phyloP scores from a whole-genome alignment of 2,329 filamentous ascomycete species.

The Rhynchosporium agropyri region DNA sequence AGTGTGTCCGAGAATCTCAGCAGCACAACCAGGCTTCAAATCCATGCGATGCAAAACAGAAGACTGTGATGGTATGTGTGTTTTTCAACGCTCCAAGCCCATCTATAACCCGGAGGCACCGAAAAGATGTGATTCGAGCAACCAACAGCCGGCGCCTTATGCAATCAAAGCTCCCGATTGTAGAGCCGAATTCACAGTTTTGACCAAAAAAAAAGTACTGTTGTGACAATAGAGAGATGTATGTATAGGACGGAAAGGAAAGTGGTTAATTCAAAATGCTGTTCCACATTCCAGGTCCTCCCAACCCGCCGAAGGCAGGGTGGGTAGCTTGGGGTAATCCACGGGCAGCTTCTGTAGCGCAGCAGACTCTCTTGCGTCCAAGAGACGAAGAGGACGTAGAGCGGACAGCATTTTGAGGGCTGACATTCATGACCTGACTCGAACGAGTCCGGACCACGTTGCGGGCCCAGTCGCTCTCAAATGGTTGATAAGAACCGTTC shows the following conservation, averaged over 20 bases:
- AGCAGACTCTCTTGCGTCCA: constrained; percentile 67
- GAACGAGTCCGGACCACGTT: constrained; percentile 39
- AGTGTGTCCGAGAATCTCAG: constrained; percentile 7
- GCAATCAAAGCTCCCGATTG: constrained; percentile 15
- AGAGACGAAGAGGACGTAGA: constrained; percentile 48
- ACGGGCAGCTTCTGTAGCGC: constrained; percentile 59
- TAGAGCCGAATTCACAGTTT: constrained; percentile 17
- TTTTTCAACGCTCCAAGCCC: constrained; percentile 14
- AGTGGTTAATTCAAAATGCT: constrained; percentile 55
- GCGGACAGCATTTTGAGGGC: constrained; percentile 47
- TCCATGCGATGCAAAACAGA: constrained; percentile 22
- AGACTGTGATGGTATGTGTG: constrained; percentile 6
- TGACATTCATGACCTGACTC: constrained; percentile 44
- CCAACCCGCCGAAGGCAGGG: constrained; percentile 52
- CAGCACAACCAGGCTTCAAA: constrained; percentile 7
- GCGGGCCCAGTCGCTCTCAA: constrained; percentile 35
- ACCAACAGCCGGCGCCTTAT: constrained; percentile 12
- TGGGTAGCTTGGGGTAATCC: constrained; percentile 53
- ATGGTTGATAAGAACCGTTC: constrained; percentile 41
- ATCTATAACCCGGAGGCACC: constrained; percentile 14
- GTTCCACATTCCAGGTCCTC: constrained; percentile 68
- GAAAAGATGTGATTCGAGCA: constrained; percentile 17
- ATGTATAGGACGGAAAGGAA: constrained; percentile 45
- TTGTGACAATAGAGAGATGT: constrained; percentile 29
- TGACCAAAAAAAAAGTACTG: constrained; percentile 26